A percentile compares a stretch with the other conserved stretches of the same genome.
Evolutionary conservation across 2,329 filamentous ascomycete species (phyloP).

Genomic region (Emericellopsis cladophorae): DNA sequence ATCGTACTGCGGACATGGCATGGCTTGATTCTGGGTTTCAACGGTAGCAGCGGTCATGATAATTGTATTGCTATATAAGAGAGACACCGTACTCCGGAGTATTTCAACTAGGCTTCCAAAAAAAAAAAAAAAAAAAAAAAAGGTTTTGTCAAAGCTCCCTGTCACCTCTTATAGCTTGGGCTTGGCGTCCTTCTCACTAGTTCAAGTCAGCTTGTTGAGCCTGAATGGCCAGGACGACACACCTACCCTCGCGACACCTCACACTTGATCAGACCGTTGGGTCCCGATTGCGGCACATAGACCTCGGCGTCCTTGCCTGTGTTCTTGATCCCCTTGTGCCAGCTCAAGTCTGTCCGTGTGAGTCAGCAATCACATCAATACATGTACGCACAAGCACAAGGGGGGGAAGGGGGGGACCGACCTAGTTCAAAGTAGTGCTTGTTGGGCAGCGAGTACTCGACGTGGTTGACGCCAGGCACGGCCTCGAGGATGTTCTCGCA

Average conservation of each 20-base stretch:
- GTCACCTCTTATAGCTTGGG: not conserved
- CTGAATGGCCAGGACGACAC: not conserved
- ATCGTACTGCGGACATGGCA: not conserved
- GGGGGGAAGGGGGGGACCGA: slow-evolving; percentile 27
- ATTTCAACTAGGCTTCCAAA: not conserved
- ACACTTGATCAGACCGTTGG: slow-evolving; percentile 93
- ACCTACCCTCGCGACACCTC: slow-evolving; percentile 53
- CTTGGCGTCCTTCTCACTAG: slow-evolving; percentile 1
- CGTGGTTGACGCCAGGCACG: slow-evolving; percentile 57
- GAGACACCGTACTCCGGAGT: not conserved
- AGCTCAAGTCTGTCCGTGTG: slow-evolving; percentile 61
- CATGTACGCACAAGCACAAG: too few relatives aligned
- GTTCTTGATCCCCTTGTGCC: slow-evolving; percentile 93
- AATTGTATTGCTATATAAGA: too few relatives aligned
- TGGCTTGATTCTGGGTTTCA: too few relatives aligned
- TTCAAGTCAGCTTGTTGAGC: not conserved
- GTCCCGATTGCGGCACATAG: slow-evolving; percentile 82
- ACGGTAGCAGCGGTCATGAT: too few relatives aligned
- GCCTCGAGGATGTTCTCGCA: slow-evolving; percentile 69
- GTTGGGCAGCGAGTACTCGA: slow-evolving; percentile 82
- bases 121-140: too few relatives aligned
- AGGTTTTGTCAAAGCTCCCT: too few relatives aligned
- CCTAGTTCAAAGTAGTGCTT: slow-evolving; percentile 98
- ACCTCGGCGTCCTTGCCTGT: slow-evolving; percentile 93
- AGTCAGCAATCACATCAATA: not conserved